Base-by-base conservation (phyloP, 352 stramenopile species). In the Globisporangium uncinulatum region DNA sequence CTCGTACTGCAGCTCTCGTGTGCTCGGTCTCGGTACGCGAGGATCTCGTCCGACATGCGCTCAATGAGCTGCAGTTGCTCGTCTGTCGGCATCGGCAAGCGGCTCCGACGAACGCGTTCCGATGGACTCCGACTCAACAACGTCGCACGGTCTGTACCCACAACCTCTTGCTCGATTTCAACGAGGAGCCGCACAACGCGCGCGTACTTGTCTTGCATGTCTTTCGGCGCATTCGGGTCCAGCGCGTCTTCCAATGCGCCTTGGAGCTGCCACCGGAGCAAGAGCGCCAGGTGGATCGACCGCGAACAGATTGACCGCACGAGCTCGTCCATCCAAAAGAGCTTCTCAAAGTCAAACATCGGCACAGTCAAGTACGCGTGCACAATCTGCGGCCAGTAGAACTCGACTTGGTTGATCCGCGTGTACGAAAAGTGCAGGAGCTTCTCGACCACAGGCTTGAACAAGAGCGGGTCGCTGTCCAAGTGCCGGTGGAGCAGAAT, bases 361-460 rank as follows among this genome's bases (percentile, higher is more conserved):
- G 83, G 85, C 52, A 95, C 81, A 19, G 80, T 93, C 49, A 96
- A 51, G 49, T 94, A 93, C 54, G 83, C 83, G 54, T 97, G 88
- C 43, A 96, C 77, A 36, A 97, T 90, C 69, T 97, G 88, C 17
- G 86, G 87, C 80, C 85, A 95, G 61, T 95, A 96, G 58, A 97
- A 96, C 62, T 97, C 88, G 46, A 97, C 82, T 67, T 96, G 81
- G 59, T 94, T 94, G 63, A 96, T 93, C 21, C 86, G 74, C 29
- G 83, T 89, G 70, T 93, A 93, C 43, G 84, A 92, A 59, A 94
- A 93, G 36, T 94, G 76, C 6, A 92, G 65, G 52, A 95, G 51
- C 29, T 86, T 86, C 55, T 94, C 83, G 48, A 93, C 79, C 42
- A 93, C 91, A 36, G 84, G 86, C 65, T 95, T 94, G 65, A 94